Evolutionary conservation across 2,329 filamentous ascomycete species (phyloP).

Genomic region (Coleophoma crateriformis): DNA sequence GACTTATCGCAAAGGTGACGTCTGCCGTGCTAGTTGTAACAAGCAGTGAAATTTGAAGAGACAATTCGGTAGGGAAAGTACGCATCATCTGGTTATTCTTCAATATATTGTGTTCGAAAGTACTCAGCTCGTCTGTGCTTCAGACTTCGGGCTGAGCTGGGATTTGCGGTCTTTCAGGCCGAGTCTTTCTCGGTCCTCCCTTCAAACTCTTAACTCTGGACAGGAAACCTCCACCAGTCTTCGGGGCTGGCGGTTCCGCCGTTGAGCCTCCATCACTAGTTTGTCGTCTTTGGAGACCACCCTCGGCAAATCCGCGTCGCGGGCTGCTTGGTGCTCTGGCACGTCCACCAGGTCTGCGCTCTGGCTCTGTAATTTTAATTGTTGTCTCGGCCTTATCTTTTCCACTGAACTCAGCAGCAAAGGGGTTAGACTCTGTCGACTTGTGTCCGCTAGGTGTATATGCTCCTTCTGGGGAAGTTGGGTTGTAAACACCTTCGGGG

Average conservation of each 20-base stretch:
- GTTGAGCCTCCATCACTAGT: constrained; percentile 49
- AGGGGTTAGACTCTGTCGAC: constrained; percentile 62
- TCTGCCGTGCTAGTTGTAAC: too few species aligned
- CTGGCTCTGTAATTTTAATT: constrained; percentile 40
- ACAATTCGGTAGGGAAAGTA: too few species aligned
- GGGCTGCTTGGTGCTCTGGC: constrained; percentile 53
- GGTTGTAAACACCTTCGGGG: constrained; percentile 42
- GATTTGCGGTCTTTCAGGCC: constrained; percentile 21
- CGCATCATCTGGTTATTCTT: too few species aligned
- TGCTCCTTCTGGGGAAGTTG: constrained; percentile 21
- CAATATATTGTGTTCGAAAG: too few species aligned
- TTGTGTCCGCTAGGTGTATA: constrained; percentile 27
- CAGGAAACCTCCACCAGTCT: constrained; percentile 49
- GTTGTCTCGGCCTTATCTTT: constrained; percentile 59
- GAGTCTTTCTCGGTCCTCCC: constrained; percentile 52
- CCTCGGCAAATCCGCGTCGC: constrained; percentile 35
- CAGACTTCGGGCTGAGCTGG: constrained; percentile 12
- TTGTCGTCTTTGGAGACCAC: constrained; percentile 53
- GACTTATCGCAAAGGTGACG: too few species aligned
- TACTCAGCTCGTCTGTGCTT: too few species aligned
- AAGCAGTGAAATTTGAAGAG: too few species aligned
- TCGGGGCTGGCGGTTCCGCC: constrained; percentile 28
- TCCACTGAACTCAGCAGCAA: constrained; percentile 73
- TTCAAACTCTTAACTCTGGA: constrained; percentile 80
- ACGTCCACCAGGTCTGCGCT: constrained; percentile 25